phyloP scores from a whole-genome alignment of 495 filamentous ascomycete species.

The Talaromyces ruber region DNA sequence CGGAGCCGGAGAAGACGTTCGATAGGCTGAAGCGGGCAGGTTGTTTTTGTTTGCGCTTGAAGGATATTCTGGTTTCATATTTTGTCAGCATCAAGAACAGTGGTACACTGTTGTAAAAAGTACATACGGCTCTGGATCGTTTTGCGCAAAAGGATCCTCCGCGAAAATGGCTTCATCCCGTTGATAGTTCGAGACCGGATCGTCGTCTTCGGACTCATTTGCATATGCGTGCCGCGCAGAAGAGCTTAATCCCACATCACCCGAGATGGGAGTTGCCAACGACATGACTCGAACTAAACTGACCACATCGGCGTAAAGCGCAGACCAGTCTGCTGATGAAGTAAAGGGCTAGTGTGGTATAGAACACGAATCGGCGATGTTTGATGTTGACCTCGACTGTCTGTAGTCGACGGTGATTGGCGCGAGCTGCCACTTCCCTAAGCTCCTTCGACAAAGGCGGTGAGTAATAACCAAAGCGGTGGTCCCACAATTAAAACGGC shows the following conservation, averaged over 20 bases:
- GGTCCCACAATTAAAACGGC: neutral
- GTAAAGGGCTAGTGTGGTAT: neutral
- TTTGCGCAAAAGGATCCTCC: conserved; percentile 3
- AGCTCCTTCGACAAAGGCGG: conserved; percentile 2
- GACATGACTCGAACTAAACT: neutral
- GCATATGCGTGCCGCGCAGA: neutral
- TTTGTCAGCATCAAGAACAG: neutral
- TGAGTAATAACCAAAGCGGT: neutral
- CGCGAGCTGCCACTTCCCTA: neutral
- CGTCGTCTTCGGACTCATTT: conserved; percentile 4
- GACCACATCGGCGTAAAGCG: neutral
- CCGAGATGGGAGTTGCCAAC: conserved; percentile 3
- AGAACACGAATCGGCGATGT: neutral
- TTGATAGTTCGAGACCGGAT: neutral
- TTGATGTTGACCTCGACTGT: neutral
- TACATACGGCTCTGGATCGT: neutral
- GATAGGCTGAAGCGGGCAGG: conserved; percentile 46
- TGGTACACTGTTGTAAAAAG: too few relatives aligned
- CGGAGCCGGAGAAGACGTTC: conserved; percentile 42
- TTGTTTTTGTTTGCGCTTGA: conserved; percentile 76
- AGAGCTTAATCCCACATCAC: neutral
- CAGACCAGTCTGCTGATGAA: conserved; percentile 1
- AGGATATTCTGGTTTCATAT: conserved; percentile 50
- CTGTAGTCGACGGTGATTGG: neutral
- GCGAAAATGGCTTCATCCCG: conserved; percentile 5